phyloP scores from a whole-genome alignment of 1,284 basidiomycete genomes.

The Psilocybe mexicana region DNA sequence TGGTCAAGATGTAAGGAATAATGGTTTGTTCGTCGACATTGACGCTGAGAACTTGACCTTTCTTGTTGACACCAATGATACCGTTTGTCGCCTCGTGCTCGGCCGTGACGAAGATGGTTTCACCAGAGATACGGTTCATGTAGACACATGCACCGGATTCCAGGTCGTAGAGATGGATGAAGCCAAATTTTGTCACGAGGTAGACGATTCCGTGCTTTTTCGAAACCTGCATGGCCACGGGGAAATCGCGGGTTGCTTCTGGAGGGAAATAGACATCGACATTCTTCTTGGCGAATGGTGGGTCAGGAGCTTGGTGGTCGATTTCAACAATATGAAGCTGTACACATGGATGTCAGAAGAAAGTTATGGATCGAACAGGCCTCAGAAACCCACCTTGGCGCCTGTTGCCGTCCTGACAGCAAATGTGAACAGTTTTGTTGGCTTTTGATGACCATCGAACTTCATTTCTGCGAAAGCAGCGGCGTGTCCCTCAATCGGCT shows the following conservation, averaged over 20 bases:
- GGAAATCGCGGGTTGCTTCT: constrained; percentile 98
- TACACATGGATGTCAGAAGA: constrained; percentile 19
- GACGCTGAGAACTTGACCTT: constrained; percentile 97
- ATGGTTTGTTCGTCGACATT: constrained; percentile 96
- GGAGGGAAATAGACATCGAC: constrained; percentile 99
- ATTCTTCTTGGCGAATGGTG: constrained; percentile 96
- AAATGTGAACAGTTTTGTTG: constrained; percentile 95
- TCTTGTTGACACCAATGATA: constrained; percentile 99
- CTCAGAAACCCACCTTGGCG: constrained; percentile 74
- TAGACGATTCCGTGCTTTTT: constrained; percentile 97
- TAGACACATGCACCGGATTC: constrained; percentile 99
- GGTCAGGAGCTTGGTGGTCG: constrained; percentile 93
- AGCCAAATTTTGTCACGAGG: constrained; percentile 98
- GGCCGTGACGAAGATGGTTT: constrained; percentile 98
- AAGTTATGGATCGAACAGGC: not conserved
- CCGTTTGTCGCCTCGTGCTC: constrained; percentile 94
- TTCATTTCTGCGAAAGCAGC: constrained; percentile 95
- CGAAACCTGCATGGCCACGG: constrained; percentile 99
- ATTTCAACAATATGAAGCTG: constrained; percentile 99
- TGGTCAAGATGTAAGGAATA: constrained; percentile 92
- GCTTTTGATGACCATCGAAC: constrained; percentile 80
- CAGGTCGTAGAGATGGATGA: constrained; percentile 99
- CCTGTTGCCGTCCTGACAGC: constrained; percentile 94
- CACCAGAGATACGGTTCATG: constrained; percentile 99
- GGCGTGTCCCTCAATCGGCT: constrained; percentile 98